These are phyloP conservation scores for Castanospermum australe DNA, from an alignment of 306 rosid species.

Conservation along the genomic window DNA sequence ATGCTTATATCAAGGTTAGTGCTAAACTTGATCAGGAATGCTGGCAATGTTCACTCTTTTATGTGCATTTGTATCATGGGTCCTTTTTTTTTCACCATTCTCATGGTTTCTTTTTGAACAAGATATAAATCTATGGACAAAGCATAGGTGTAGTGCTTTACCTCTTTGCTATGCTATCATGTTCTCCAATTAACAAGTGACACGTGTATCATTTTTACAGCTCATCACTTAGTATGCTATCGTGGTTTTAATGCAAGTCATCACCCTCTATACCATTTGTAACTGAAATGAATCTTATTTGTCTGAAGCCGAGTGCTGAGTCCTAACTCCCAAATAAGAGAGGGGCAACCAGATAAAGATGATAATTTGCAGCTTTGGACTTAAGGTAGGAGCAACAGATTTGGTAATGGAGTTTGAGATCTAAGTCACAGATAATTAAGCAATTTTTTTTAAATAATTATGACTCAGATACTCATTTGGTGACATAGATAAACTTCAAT, in stretches of 20 bases:
- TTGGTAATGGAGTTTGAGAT: background rate
- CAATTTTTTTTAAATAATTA: background rate
- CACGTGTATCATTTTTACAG: background rate
- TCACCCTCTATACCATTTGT: background rate
- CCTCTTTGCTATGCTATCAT: background rate
- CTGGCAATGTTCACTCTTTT: slow-evolving; percentile 1
- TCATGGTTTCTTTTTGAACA: background rate
- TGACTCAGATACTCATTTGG: background rate
- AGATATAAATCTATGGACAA: background rate
- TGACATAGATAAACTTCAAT: background rate
- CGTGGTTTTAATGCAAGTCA: background rate
- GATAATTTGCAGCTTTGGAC: background rate
- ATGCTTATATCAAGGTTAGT: slow-evolving; percentile 78
- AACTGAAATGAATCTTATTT: background rate
- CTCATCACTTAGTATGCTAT: background rate
- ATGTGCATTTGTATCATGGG: background rate
- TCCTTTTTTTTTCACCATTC: too few species aligned
- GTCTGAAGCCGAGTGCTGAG: background rate
- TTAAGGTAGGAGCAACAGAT: background rate
- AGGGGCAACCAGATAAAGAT: background rate
- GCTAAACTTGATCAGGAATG: slow-evolving; percentile 15
- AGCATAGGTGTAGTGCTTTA: background rate
- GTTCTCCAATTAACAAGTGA: background rate
- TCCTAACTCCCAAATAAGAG: background rate
- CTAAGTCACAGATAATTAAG: background rate